A percentile compares a stretch with the other conserved stretches of the same genome.
phyloP scores from a whole-genome alignment of 73 alveolate genomes.

The Stentor coeruleus region DNA sequence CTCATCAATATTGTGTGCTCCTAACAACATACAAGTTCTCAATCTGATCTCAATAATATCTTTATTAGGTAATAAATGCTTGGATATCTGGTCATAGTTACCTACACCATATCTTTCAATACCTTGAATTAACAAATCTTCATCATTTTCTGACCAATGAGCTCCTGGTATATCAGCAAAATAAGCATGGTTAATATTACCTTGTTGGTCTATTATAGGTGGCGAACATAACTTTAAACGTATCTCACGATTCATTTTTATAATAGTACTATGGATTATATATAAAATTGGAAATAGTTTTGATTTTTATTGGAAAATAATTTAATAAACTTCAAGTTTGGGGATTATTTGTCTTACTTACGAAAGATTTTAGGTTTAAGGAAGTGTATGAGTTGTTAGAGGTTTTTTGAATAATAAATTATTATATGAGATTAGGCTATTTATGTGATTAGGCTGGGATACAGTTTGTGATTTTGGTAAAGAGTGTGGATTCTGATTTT shows the following conservation, averaged over 20 bases:
- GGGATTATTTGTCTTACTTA: too few relatives aligned
- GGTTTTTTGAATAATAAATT: too few relatives aligned
- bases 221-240: not conserved
- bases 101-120: constrained; percentile 13
- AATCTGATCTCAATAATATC: not conserved
- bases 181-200: constrained; percentile 5
- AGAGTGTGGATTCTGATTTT: too few relatives aligned
- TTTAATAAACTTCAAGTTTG: too few relatives aligned
- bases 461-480: too few relatives aligned
- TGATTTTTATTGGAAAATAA: too few relatives aligned
- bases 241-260: constrained; percentile 9
- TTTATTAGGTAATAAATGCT: not conserved
- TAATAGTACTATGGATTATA: too few relatives aligned
- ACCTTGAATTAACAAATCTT: not conserved
- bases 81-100: not conserved
- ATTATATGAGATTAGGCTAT: too few relatives aligned
- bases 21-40: constrained; percentile 13
- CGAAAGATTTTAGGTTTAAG: too few relatives aligned
- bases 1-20: not conserved
- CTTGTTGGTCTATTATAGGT: constrained; percentile 14
- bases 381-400: too few relatives aligned
- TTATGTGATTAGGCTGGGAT: too few relatives aligned
- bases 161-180: constrained; percentile 26
- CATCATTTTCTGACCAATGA: constrained; percentile 22
- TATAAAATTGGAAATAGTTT: too few relatives aligned